Conservation (phyloP, 23 red algal genomes). For the Pyropia yezoensis region DNA sequence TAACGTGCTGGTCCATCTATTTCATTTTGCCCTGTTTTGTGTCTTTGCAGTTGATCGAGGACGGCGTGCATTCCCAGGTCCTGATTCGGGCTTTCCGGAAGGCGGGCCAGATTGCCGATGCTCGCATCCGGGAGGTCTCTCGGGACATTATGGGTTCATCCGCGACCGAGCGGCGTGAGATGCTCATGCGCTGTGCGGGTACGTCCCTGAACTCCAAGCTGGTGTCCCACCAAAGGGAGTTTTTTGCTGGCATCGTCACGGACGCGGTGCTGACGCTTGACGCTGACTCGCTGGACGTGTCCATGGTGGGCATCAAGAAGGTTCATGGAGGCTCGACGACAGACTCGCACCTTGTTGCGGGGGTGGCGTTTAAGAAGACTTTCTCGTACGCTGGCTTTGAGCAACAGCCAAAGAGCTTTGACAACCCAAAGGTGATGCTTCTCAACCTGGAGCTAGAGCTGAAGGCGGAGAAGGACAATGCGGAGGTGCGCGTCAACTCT, state of each 20-base stretch:
- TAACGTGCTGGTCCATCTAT: no score
- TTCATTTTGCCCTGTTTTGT: no score
- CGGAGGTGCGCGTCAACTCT: slow-evolving; percentile 83
- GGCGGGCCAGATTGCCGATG: slow-evolving; percentile 36
- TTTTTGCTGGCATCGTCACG: slow-evolving; percentile 87
- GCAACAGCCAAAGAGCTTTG: slow-evolving; percentile 98
- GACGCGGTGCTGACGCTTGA: slow-evolving; percentile 92
- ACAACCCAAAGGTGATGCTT: slow-evolving; percentile 77
- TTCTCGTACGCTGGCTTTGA: slow-evolving; percentile 99
- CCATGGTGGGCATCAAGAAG: slow-evolving; percentile 96
- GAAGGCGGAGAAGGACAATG: slow-evolving; percentile 99
- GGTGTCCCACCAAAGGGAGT: slow-evolving; percentile 75
- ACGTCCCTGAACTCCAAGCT: slow-evolving; percentile 93
- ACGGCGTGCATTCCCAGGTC: slow-evolving; percentile 83
- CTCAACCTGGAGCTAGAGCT: slow-evolving; percentile 96
- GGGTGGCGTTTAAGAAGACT: slow-evolving; percentile 98
- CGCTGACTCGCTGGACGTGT: slow-evolving; percentile 64
- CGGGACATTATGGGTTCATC: slow-evolving; percentile 69
- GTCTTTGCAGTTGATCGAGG: slow-evolving; percentile 58
- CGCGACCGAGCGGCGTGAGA: slow-evolving; percentile 17
- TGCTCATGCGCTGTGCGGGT: slow-evolving; percentile 76
- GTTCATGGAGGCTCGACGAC: slow-evolving; percentile 68
- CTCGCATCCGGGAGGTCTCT: slow-evolving; percentile 44
- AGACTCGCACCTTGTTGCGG: slow-evolving; percentile 78
- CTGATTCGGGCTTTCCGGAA: slow-evolving; percentile 70